Base-by-base conservation (phyloP, 2,329 filamentous ascomycete species). In the Fusarium secorum region DNA sequence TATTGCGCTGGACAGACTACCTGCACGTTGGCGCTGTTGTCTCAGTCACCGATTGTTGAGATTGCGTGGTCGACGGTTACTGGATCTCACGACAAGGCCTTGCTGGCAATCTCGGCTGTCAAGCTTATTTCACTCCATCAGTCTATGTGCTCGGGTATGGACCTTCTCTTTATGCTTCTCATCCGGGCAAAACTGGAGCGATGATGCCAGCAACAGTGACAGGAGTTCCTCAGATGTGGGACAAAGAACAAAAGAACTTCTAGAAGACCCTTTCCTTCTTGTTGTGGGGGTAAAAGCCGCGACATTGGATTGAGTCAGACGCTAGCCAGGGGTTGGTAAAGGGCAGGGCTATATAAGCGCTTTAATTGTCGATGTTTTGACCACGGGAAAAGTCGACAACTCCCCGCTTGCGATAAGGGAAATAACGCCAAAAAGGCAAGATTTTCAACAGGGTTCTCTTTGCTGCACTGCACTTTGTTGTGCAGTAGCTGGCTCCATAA, bases 151-250 rank as follows among this genome's bases (percentile, higher is more conserved):
- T 41, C 8, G 22, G 20, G 49, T 64, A 45, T 36, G 49, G 64
- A 68, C 64, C 64, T 63, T 67, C 56, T 67, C 20, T 26, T 67
- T 67, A 44, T 68, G 59, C 48, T 48, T 68, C 36, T 58, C 22
- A 48, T 68, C 64, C 66, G 58, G 66, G 59, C 66, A 64, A 68
- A 60, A 68, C 48, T 68, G 66, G 65, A 68, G 65, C 59, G 54
- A 51, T 51, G 28, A 24, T 45, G 17, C 35, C 54, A 36, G n/a
- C 39, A 46, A 42, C 20, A 46, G 48, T 45, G 53, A 57, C 54
- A 68, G 45, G 55, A 71, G 48, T 45, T 60, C 51, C 36, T 57
- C n/a, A 46, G 32, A 49, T 42, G 64, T 28, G 58, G 48, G 49
- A 71, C 60, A 65, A n/a, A 46, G 62, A 39, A 51, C 62, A 67